Percentiles rank a stretch among this genome's conserved stretches.
Evolutionary conservation across 495 filamentous ascomycete genomes (phyloP).

Genomic region (Talaromyces wortmannii): DNA sequence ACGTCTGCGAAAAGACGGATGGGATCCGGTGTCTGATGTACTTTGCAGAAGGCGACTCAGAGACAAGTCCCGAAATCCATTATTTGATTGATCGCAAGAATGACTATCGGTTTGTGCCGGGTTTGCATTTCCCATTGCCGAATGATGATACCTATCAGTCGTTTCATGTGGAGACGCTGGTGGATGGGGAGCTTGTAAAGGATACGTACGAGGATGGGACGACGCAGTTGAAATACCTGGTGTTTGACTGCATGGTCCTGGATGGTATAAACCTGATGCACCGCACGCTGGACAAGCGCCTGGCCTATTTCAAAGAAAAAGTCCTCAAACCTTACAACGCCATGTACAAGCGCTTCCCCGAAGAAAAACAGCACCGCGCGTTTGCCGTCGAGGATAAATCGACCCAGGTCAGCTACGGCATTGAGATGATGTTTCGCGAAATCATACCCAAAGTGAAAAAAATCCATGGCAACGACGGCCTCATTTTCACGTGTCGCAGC

Average conservation of each 20-base stretch:
- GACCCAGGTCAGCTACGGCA: constrained; percentile 80
- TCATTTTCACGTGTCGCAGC: constrained; percentile 90
- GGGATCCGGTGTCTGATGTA: constrained; percentile 93
- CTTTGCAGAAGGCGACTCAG: constrained; percentile 52
- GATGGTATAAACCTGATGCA: constrained; percentile 71
- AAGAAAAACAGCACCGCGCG: constrained; percentile 60
- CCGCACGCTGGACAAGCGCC: constrained; percentile 76
- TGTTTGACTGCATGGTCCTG: constrained; percentile 87
- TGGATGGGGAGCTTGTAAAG: constrained; percentile 90
- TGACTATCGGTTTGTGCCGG: constrained; percentile 80
- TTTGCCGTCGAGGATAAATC: constrained; percentile 82
- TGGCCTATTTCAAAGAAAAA: constrained; percentile 76
- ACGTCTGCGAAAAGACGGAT: constrained; percentile 97
- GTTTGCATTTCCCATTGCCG: constrained; percentile 73
- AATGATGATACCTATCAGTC: constrained; percentile 45
- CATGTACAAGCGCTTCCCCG: constrained; percentile 60
- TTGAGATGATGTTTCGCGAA: constrained; percentile 83
- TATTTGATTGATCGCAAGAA: constrained; percentile 97
- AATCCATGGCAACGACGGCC: constrained; percentile 84
- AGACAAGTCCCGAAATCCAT: constrained; percentile 48
- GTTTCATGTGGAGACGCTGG: constrained; percentile 74
- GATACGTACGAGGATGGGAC: constrained; percentile 59
- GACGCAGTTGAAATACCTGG: constrained; percentile 69
- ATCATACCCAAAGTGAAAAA: constrained; percentile 69
- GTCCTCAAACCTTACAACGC: constrained; percentile 74